Evolutionary conservation across 352 stramenopile genomes (phyloP).

Genomic region (Phytophthora pseudosyringae): DNA sequence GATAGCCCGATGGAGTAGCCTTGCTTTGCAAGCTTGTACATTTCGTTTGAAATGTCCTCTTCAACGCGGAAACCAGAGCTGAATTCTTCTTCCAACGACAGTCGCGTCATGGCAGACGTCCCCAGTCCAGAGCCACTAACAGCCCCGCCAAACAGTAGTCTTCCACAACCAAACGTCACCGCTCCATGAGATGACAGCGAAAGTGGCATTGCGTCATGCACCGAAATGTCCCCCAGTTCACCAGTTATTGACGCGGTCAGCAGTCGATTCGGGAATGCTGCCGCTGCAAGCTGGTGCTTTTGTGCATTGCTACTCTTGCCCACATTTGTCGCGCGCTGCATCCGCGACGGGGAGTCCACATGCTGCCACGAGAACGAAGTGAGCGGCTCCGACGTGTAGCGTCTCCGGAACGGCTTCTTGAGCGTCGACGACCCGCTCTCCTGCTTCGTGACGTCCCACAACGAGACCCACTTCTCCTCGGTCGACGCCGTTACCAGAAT

Average conservation of each 20-base stretch:
- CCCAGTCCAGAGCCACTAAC: constrained; percentile 35
- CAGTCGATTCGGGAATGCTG: constrained; percentile 83
- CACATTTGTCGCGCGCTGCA: constrained; percentile 25
- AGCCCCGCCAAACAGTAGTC: constrained; percentile 67
- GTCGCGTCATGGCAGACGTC: constrained; percentile 44
- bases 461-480: constrained; percentile 84
- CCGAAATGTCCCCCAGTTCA: constrained; percentile 87
- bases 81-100: constrained; percentile 45
- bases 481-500: constrained; percentile 80
- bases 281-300: constrained; percentile 48
- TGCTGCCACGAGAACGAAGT: constrained; percentile 86
- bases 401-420: constrained; percentile 78
- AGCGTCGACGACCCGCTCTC: constrained; percentile 52
- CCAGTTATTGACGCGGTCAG: constrained; percentile 74
- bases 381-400: constrained; percentile 80
- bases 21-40: constrained; percentile 77
- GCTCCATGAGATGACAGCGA: constrained; percentile 74
- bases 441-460: constrained; percentile 83
- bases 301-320: constrained; percentile 33
- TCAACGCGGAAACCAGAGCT: constrained; percentile 29
- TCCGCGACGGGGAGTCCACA: constrained; percentile 35
- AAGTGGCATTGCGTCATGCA: constrained; percentile 88
- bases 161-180: constrained; percentile 79
- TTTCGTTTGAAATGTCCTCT: constrained; percentile 78
- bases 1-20: constrained; percentile 81